A percentile compares a stretch with the other conserved stretches of the same genome.
Evolutionary conservation across 192 early-diverging fungal species (phyloP).

Genomic region (Backusella mclennaniae): DNA sequence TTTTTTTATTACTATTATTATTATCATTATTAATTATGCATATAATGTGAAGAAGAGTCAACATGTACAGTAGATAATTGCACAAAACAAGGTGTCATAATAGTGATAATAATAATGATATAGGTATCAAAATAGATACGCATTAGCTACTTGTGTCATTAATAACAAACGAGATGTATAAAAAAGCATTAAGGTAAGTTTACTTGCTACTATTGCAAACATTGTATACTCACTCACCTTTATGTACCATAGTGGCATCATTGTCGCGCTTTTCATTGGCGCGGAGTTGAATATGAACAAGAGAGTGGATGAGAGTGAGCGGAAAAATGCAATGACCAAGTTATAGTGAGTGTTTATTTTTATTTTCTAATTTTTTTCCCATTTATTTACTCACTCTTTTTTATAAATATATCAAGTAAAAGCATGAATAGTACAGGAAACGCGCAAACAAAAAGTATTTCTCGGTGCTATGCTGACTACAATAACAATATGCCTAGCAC

Average conservation of each 20-base stretch:
- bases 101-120: neutral
- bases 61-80: neutral
- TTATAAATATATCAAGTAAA: neutral
- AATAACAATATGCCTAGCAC: slow-evolving; percentile 76
- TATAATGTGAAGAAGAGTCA: neutral
- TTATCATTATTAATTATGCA: neutral
- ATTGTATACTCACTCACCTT: neutral
- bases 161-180: neutral
- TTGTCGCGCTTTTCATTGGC: neutral
- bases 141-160: neutral
- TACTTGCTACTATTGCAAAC: neutral
- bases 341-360: neutral
- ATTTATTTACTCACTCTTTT: neutral
- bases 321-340: neutral
- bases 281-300: neutral
- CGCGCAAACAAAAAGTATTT: slow-evolving; percentile 46
- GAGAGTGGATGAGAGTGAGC: neutral
- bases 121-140: neutral
- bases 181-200: neutral
- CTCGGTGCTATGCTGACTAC: slow-evolving; percentile 87
- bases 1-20: neutral
- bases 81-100: neutral
- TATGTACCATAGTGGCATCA: neutral
- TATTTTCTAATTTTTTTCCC: neutral
- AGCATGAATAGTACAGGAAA: neutral